Base-by-base conservation (phyloP, 345 rosid genomes). In the Eucalyptus coolabah region DNA sequence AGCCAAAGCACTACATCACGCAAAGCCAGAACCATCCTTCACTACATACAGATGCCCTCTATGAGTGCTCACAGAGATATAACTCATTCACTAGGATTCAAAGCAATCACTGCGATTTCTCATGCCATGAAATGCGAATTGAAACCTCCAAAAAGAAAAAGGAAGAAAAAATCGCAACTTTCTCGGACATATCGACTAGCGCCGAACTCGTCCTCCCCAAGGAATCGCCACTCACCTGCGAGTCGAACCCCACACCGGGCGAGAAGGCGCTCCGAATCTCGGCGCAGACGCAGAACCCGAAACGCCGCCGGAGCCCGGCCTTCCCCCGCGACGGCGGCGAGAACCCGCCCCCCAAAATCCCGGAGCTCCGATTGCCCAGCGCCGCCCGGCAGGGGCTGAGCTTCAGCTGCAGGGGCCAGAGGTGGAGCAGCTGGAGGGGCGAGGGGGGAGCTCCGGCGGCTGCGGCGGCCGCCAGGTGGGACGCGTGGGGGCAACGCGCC, bases 191-290 rank as follows among this genome's bases (percentile, higher is more conserved):
- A 72, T 72, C 82, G 82, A 72, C 82, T 42, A 72, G 45, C 82
- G 45, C 82, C 28, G 82, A 72, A 72, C 82, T 19, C 44, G 82
- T 26, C n/a, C 6, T 86, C 56, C 56, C 87, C 7, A 3, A 9
- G 67, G 69, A 85, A 63, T 16, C 34, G 26, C 59, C 88, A 87
- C 86, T 37, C 26, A 96, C 98, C 98, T 95, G 95, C 91, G 97
- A 97, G 89, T 96, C 97, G 94, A 95, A 93, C 80, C 95, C 97
- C 65, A 93, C 90, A 92, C 91, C 93, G 28, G 90, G 90, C 81
- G 97, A 92, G 92, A 94, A 94, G 9, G 95, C 91, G 90, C 93
- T 91, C 65, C 97, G 95, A 28, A 95, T 90, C 90, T 94, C 96
- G 87, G 98, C 98, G 24, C 89, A 90, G 60, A 93, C 95, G 56